A percentile compares a stretch with the other conserved stretches of the same genome.
These are phyloP conservation scores for Nicotiana obtusifolia DNA, from an alignment of 257 asterid species.

Conservation along the genomic window DNA sequence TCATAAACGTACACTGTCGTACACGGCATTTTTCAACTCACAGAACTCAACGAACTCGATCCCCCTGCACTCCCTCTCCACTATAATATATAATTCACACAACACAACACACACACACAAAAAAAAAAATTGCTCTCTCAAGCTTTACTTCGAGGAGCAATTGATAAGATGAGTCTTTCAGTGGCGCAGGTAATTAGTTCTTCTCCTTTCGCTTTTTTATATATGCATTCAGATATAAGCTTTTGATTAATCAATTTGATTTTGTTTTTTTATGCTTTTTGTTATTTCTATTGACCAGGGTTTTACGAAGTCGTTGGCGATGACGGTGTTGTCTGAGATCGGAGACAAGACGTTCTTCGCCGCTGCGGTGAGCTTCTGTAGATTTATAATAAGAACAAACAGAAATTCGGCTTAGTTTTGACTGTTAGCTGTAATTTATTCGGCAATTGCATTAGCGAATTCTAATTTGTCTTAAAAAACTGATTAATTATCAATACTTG, in stretches of 20 bases:
- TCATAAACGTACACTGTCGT: background rate
- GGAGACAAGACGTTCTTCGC: constrained; percentile 96
- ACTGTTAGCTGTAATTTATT: background rate
- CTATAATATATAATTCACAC: background rate
- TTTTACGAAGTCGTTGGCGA: constrained; percentile 85
- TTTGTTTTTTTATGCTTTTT: background rate
- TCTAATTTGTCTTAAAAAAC: background rate
- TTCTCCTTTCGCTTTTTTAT: background rate
- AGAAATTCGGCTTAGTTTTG: constrained; percentile 1
- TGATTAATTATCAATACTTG: background rate
- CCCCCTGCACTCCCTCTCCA: no score
- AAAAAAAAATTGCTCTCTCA: background rate
- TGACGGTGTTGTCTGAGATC: constrained; percentile 88
- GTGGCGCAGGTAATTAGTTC: constrained; percentile 30
- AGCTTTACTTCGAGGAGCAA: constrained; percentile 4
- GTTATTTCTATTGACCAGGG: constrained; percentile 39
- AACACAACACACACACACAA: background rate
- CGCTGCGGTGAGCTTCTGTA: constrained; percentile 64
- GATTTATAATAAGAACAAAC: background rate
- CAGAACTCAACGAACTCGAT: background rate
- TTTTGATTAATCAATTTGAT: background rate
- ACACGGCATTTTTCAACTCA: background rate
- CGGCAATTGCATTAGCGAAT: background rate
- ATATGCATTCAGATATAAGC: background rate
- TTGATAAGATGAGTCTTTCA: constrained; percentile 28